Base-by-base conservation (phyloP, 2,329 filamentous ascomycete genomes). In the Canariomyces notabilis region DNA sequence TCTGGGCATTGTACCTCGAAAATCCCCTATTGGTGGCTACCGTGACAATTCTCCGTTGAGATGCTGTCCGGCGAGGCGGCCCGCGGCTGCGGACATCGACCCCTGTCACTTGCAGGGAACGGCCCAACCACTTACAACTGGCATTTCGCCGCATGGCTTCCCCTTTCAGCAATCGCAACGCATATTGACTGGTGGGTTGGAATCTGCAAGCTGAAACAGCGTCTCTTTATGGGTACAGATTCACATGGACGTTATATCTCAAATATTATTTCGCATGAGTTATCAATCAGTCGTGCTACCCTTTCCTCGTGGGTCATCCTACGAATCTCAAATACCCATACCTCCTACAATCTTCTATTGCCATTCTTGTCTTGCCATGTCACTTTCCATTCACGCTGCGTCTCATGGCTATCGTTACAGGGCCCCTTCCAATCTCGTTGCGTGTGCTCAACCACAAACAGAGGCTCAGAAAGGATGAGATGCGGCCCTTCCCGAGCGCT, bases 401-500 rank as follows among this genome's bases (percentile, higher is more conserved):
- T 29, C 8, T 16, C 47, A 58, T 59, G 57, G 53, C 51, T 37
- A 51, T 54, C 32, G 51, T 44, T 41, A 16, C 38, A 37, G 26
- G 50, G 34, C 42, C 48, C 21, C 51, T 47, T 39, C 48, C 48
- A 22, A 49, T 47, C 16, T 46, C 51, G 19, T 20, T 45, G 20
- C 49, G 40, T 15, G 42, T 50, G 41, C 15, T 65, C 43, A 57
- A 59, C 22, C 45, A 46, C 23, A 18, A 22, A n/a, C 39, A 32
- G 12, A 32, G 36, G 33, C 34, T 31, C 23, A 53, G 40, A 48
- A 42, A 45, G 42, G 44, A 14, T 47, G 48, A 53, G 18, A 52
- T 57, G 46, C 51, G 47, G 29, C 66, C 68, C 5, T 59, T 66
- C 36, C 64, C 64, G 5, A 62, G 61, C 11, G 46, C 59, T 9